Conservation (phyloP, 2,329 filamentous ascomycete species). For the Blastomyces parvus region DNA sequence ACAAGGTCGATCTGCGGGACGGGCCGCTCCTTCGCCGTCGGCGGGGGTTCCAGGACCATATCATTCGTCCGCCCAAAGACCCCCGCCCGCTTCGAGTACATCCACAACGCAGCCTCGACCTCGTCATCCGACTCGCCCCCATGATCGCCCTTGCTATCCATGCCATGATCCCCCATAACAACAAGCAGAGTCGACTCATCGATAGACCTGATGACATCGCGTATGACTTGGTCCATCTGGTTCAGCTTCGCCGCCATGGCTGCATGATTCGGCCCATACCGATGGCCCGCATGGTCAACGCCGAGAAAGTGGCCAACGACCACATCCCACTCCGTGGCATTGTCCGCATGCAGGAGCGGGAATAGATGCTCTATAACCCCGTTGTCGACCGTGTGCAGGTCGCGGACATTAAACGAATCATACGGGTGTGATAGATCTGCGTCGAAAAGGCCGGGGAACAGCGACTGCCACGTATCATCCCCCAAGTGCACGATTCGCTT, state of each 20-base stretch:
- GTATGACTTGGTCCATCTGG: conserved; percentile 80
- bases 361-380: conserved; percentile 80
- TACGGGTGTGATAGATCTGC: conserved; percentile 76
- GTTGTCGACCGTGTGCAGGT: conserved; percentile 92
- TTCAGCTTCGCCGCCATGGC: conserved; percentile 84
- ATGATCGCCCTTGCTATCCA: conserved; percentile 95
- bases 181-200: conserved; percentile 83
- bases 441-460: conserved; percentile 93
- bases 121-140: conserved; percentile 98
- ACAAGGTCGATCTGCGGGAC: conserved; percentile 86
- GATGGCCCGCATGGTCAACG: conserved; percentile 92
- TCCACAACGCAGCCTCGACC: conserved; percentile 89
- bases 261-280: conserved; percentile 85
- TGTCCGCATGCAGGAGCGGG: conserved; percentile 60
- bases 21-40: conserved; percentile 64
- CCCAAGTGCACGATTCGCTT: conserved; percentile 85
- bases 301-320: conserved; percentile 88
- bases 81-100: conserved; percentile 77
- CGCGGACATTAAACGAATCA: conserved; percentile 98
- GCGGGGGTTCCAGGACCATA: conserved; percentile 48
- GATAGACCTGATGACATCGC: conserved; percentile 58
- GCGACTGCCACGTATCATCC: conserved; percentile 93
- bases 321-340: conserved; percentile 74
- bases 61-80: conserved; percentile 69
- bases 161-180: conserved; percentile 98